Evolutionary conservation across 192 early-diverging fungal genomes (phyloP), one percentile per base, ranked within the genome.

Genomic region (Coemansia sp.): DNA sequence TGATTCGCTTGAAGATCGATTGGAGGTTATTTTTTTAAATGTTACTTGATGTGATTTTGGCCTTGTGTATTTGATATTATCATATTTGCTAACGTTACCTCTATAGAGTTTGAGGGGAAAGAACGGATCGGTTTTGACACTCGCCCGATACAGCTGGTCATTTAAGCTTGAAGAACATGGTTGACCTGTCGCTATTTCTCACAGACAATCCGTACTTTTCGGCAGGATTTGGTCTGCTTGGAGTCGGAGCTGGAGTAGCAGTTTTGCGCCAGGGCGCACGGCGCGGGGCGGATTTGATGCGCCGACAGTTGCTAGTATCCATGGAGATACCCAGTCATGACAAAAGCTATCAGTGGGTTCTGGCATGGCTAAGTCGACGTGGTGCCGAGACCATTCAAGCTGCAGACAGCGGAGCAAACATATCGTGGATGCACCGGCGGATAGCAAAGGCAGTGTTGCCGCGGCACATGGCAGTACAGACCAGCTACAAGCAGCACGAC

Each of bases 281-380:
- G 1, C 85, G 92, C 5, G 92, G 91, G 18, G 88, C 89, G 15
- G 87, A 89, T 59, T 70, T 96, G 13, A 77, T 90, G 20, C 89
- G 90, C 49, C 90, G 96, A 22, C 87, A 92, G 43, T 76, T 98
- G 12, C 82, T 99, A 12, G 94, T 96, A 9, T 91, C 95, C 5
- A 87, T 99, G 57, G 97, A 99, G 74, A 97, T 99, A 55, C 94
- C 94, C 11, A 91, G 88, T 72, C 95, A 97, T 73, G 97, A 99
- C 78, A 93, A 93, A 66, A 91, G 91, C 41, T 98, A 98, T 82
- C 78, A 88, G 29, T 99, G 97, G 97, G 92, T 98, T 63, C 83
- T 98, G 22, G 88, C 94, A 47, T 99, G 97, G 97, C 93, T 98
- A 66, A 86, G 76, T 55, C 78, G 84, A 20, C 78, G 77, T 42